Percentiles rank a stretch among this genome's conserved stretches.
Conservation (phyloP, 106 monocot species). For the Apostasia ramifera region DNA sequence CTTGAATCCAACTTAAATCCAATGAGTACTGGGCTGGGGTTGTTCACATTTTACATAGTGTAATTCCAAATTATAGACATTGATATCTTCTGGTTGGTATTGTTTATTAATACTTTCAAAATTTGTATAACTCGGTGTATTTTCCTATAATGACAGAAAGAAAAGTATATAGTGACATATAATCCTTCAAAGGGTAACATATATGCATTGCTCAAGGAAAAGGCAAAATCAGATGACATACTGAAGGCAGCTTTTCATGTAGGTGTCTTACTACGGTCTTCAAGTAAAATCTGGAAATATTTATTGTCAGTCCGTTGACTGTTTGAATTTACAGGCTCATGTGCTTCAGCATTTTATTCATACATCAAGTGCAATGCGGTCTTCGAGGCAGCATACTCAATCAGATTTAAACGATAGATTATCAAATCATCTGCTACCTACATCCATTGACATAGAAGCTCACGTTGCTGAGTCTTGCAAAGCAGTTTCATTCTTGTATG, state of each 20-base stretch:
- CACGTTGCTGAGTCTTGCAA: constrained; percentile 73
- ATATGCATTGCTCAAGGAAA: constrained; percentile 80
- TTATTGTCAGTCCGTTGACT: background rate
- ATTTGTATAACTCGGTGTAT: background rate
- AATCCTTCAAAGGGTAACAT: constrained; percentile 82
- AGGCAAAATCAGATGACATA: constrained; percentile 86
- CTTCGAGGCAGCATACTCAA: constrained; percentile 11
- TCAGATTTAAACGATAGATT: constrained; percentile 16
- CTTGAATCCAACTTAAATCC: too few relatives aligned
- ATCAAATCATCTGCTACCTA: constrained; percentile 19
- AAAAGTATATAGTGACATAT: constrained; percentile 87
- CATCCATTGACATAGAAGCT: constrained; percentile 31
- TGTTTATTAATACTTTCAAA: too few relatives aligned
- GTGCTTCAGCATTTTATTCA: constrained; percentile 59
- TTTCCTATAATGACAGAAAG: constrained; percentile 40
- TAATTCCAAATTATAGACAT: too few relatives aligned
- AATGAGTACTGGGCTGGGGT: too few relatives aligned
- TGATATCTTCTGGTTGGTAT: too few relatives aligned
- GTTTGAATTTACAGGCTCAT: constrained; percentile 41
- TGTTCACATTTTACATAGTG: too few relatives aligned
- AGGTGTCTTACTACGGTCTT: constrained; percentile 12
- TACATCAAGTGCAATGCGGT: constrained; percentile 34
- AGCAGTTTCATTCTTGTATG: constrained; percentile 64
- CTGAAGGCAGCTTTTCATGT: constrained; percentile 85
- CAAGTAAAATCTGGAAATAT: background rate